Evolutionary conservation across 306 rosid genomes (phyloP).

Genomic region (Lithocarpus polystachyus): DNA sequence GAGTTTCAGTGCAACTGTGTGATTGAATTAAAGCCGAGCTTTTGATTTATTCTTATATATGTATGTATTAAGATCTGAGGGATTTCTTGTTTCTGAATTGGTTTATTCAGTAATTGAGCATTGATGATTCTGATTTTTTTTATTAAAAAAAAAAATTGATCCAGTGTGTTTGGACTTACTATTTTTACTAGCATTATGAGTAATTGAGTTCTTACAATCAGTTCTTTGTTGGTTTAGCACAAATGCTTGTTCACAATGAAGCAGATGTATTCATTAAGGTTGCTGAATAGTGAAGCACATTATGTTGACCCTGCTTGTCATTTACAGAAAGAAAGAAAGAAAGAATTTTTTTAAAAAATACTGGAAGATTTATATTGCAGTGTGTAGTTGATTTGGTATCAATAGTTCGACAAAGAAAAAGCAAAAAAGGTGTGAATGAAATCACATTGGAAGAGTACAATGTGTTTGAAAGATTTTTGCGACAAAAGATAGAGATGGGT

Average conservation of each 20-base stretch:
- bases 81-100: neutral
- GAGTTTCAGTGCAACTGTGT: neutral
- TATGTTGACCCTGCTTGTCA: neutral
- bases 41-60: neutral
- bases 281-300: neutral
- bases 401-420: neutral
- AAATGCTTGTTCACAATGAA: neutral
- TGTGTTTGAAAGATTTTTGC: neutral
- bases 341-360: rapidly evolving
- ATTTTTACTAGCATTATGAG: neutral
- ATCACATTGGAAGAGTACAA: neutral
- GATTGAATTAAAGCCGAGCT: neutral
- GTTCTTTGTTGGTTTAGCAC: neutral
- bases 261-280: neutral
- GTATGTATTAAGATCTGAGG: neutral
- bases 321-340: neutral
- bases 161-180: neutral
- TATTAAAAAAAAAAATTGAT: neutral
- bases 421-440: neutral
- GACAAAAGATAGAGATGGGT: neutral
- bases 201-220: neutral
- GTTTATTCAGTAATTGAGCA: neutral
- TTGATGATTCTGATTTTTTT: neutral
- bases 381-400: neutral
- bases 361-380: neutral